Evolutionary conservation across 164 flowering plant genomes (phyloP), one percentile per base, ranked within the genome.

Genomic region (Nelumbo lutea): DNA sequence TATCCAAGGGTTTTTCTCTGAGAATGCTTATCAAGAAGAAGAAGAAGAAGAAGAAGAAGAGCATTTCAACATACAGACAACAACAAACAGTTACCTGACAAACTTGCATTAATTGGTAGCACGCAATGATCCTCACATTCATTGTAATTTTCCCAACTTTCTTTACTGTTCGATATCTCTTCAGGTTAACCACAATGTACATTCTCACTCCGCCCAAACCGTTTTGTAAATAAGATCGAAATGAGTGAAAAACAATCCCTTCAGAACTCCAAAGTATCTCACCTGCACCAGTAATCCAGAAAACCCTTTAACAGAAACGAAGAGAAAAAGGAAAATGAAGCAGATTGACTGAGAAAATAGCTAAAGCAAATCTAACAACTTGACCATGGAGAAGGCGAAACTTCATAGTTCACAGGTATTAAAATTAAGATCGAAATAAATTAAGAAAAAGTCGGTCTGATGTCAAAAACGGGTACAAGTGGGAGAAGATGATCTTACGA

Each of bases 71-170:
- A 62, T 5, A 11, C 0, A 47, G 6, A 48, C 38, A 57, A 59
- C 43, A 13, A 9, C 60, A 52, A 27, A 70, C 3, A 68, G 42
- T 69, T 71, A 89, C 95, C 90, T 89, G 95, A 73, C 96, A 84
- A 82, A 87, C 79, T 86, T 84, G 86, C 82, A 88, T 84, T 72
- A 80, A 66, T 77, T 86, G 90, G 74, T 81, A 82, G 67, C 79
- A 80, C 11, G 86, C 86, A 78, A 85, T 71, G 51, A 83, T 67
- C 71, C 83, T 83, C 68, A 86, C 76, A 59, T 75, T 84, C 95
- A 89, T 90, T 59, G 77, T 89, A 84, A 81, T 79, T 53, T 77
- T 74, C 50, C 81, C 87, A 62, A 78, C 79, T 69, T 80, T 84
- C 73, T 86, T 86, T 50, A 80, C 81, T 46, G 80, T 81, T 72